phyloP scores from a whole-genome alignment of 2,329 filamentous ascomycete genomes.

The Periconia sp. region DNA sequence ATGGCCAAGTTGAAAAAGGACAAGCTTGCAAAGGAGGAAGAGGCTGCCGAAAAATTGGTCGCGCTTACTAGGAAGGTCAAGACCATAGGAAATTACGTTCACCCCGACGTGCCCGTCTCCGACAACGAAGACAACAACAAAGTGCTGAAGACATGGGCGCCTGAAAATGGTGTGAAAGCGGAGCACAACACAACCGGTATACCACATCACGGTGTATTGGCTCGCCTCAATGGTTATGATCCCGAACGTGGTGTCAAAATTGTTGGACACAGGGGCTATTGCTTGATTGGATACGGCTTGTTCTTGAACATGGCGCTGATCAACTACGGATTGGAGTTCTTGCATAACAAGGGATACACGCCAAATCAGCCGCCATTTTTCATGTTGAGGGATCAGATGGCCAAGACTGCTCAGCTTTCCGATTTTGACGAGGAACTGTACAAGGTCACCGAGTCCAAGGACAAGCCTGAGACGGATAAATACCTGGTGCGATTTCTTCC shows the following conservation, averaged over 20 bases:
- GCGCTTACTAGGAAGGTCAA: slow-evolving; percentile 76
- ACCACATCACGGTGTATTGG: slow-evolving; percentile 93
- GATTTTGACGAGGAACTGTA: slow-evolving; percentile 98
- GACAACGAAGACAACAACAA: slow-evolving; percentile 88
- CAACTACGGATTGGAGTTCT: slow-evolving; percentile 92
- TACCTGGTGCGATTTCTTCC: slow-evolving; percentile 21
- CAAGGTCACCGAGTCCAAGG: slow-evolving; percentile 84
- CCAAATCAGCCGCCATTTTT: slow-evolving; percentile 64
- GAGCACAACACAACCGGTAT: slow-evolving; percentile 80
- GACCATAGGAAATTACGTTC: slow-evolving; percentile 87
- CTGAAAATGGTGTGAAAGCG: slow-evolving; percentile 71
- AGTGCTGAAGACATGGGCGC: slow-evolving; percentile 76
- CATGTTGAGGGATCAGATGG: slow-evolving; percentile 95
- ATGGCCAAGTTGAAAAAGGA: slow-evolving; percentile 78
- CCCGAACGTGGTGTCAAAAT: slow-evolving; percentile 79
- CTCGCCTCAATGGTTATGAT: slow-evolving; percentile 86
- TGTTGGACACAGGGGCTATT: slow-evolving; percentile 93
- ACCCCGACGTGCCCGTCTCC: slow-evolving; percentile 81
- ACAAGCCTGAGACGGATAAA: slow-evolving; percentile 81
- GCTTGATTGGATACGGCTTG: slow-evolving; percentile 84
- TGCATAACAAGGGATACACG: slow-evolving; percentile 77
- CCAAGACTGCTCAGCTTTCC: slow-evolving; percentile 94
- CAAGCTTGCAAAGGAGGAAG: slow-evolving; percentile 77
- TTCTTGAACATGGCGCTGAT: slow-evolving; percentile 91
- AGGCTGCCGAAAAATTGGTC: slow-evolving; percentile 73